These are phyloP conservation scores for Suhomyces kunorum DNA, from an alignment of 1,139 yeast species.

Conservation along the genomic window DNA sequence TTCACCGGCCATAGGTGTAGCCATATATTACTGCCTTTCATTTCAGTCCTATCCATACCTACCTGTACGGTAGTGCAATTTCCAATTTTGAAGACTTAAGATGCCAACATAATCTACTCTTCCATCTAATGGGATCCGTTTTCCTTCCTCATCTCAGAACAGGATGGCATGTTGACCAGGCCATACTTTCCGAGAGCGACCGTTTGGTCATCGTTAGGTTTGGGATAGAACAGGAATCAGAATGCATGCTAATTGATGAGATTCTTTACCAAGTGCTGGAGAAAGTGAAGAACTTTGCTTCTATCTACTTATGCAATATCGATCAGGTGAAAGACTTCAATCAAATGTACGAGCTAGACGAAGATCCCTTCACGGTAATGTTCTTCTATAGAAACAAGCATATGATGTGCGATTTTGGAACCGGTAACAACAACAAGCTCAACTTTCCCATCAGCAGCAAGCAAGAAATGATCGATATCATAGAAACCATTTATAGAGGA, in stretches of 20 bases:
- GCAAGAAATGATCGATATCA: slow-evolving; percentile 87
- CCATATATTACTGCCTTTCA: too few relatives aligned
- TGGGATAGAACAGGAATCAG: slow-evolving; percentile 75
- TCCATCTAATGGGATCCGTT: slow-evolving; percentile 68
- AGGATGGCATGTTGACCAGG: slow-evolving; percentile 97
- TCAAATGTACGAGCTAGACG: slow-evolving; percentile 87
- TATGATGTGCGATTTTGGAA: slow-evolving; percentile 98
- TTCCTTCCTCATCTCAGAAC: slow-evolving; percentile 83
- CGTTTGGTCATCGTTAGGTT: slow-evolving; percentile 84
- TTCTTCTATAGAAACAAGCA: slow-evolving; percentile 92
- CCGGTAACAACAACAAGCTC: slow-evolving; percentile 94
- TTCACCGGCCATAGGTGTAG: too few relatives aligned
- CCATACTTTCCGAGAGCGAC: slow-evolving; percentile 82
- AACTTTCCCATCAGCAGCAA: slow-evolving; percentile 76
- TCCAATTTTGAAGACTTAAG: neutral
- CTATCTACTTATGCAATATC: slow-evolving; percentile 82
- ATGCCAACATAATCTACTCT: neutral
- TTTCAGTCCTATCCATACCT: too few relatives aligned
- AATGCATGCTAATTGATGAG: slow-evolving; percentile 92
- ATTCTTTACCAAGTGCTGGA: slow-evolving; percentile 76
- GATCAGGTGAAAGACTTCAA: slow-evolving; percentile 90
- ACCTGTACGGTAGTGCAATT: neutral
- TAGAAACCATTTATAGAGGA: slow-evolving; percentile 88
- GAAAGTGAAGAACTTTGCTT: slow-evolving; percentile 85
- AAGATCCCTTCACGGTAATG: slow-evolving; percentile 83